A percentile compares a stretch with the other conserved stretches of the same genome.
These are phyloP conservation scores for Boletellus ananas DNA, from an alignment of 768 basidiomycete genomes.

Conservation along the genomic window DNA sequence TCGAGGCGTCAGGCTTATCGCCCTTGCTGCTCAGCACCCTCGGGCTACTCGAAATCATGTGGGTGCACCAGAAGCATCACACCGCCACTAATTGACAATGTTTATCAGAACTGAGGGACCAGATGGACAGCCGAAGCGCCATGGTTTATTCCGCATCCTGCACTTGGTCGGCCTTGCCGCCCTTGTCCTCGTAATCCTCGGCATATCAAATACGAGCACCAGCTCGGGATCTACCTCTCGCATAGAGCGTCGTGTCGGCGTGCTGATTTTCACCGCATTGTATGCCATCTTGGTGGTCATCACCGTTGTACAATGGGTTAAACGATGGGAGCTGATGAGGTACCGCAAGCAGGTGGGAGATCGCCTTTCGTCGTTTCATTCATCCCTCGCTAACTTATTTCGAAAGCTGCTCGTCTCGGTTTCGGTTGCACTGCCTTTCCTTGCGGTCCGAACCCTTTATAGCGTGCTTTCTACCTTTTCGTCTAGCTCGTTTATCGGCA, in stretches of 20 bases:
- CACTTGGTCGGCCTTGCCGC: constrained; percentile 27
- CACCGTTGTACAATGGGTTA: constrained; percentile 49
- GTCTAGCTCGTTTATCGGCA: constrained; percentile 33
- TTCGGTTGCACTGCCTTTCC: constrained; percentile 53
- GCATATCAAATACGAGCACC: constrained; percentile 21
- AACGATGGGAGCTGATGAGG: constrained; percentile 36
- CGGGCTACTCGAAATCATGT: constrained; percentile 36
- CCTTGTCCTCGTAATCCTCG: constrained; percentile 32
- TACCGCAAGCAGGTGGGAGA: constrained; percentile 34
- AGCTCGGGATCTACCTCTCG: constrained; percentile 16
- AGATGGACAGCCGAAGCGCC: constrained; percentile 11
- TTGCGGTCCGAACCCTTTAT: constrained; percentile 48
- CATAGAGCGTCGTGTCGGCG: constrained; percentile 33
- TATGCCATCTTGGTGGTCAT: constrained; percentile 45
- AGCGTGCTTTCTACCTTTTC: constrained; percentile 58
- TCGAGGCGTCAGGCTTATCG: constrained; percentile 38
- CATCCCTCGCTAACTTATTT: constrained; percentile 6
- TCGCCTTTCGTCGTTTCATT: neutral
- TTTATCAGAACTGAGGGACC: constrained; percentile 30
- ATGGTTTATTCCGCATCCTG: constrained; percentile 24
- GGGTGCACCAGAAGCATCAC: constrained; percentile 11
- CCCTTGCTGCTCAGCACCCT: constrained; percentile 37
- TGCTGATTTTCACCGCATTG: constrained; percentile 30
- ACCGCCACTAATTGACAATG: constrained; percentile 1
- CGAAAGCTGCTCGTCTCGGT: constrained; percentile 55